Evolutionary conservation across 345 rosid genomes (phyloP).

Genomic region (Euphorbia peplus): DNA sequence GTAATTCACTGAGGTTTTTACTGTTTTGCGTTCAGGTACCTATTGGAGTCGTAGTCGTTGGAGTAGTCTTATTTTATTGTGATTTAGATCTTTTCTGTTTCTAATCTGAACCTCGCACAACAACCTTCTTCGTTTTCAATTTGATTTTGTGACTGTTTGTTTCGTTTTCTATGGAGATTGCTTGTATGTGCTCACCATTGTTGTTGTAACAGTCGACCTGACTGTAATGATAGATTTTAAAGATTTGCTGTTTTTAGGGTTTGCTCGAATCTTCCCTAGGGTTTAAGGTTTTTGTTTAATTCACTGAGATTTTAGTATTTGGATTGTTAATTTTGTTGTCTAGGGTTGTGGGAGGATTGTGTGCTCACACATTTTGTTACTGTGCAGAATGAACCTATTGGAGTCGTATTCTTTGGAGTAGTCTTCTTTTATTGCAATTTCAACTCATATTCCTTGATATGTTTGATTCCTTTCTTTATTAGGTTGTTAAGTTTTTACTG

Average conservation of each 20-base stretch:
- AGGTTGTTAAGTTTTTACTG: neutral
- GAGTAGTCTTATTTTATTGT: neutral
- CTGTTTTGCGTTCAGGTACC: neutral
- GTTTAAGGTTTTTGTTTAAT: conserved; percentile 14
- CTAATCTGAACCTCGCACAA: neutral
- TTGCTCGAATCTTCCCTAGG: conserved; percentile 23
- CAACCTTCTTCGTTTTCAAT: neutral
- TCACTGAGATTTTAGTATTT: neutral
- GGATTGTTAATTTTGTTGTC: neutral
- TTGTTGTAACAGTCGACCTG: neutral
- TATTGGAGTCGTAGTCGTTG: neutral
- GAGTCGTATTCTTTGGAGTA: neutral
- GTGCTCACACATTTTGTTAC: neutral
- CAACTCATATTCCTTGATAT: neutral
- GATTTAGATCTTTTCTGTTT: no score
- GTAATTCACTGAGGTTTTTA: neutral
- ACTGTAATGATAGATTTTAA: neutral
- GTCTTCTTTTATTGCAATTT: neutral
- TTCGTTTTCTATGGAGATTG: neutral
- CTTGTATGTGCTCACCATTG: neutral
- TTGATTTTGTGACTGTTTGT: neutral
- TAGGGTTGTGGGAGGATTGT: neutral
- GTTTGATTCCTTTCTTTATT: neutral
- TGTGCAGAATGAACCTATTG: neutral
- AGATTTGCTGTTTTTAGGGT: neutral